phyloP scores from a whole-genome alignment of 345 rosid genomes.

The Pseudoturritis turrita region DNA sequence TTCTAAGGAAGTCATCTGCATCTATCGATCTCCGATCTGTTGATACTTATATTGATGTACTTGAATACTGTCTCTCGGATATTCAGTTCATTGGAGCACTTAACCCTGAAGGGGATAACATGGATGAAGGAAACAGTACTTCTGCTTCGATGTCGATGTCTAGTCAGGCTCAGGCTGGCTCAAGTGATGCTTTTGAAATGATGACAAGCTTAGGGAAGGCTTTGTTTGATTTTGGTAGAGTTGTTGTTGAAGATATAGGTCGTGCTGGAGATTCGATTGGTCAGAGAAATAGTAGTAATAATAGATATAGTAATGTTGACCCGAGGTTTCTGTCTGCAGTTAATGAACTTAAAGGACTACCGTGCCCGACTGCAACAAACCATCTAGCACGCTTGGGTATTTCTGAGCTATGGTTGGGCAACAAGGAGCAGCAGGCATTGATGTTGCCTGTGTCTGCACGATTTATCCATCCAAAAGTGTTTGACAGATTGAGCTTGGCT shows the following conservation, averaged over 20 bases:
- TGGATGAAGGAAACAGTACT: conserved; percentile 36
- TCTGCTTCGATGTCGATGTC: conserved; percentile 34
- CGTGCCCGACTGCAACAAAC: conserved; percentile 82
- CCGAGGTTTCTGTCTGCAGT: conserved; percentile 45
- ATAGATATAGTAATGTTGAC: conserved; percentile 38
- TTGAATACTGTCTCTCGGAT: conserved; percentile 90
- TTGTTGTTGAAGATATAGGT: conserved; percentile 91
- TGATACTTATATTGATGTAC: conserved; percentile 83
- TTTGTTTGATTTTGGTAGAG: conserved; percentile 87
- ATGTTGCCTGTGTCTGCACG: conserved; percentile 72
- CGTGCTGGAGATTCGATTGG: conserved; percentile 48
- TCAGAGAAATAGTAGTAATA: conserved; percentile 34
- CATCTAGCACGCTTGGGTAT: conserved; percentile 60
- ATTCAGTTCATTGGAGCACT: conserved; percentile 48
- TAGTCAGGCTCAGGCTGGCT: conserved; percentile 50
- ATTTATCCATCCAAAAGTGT: conserved; percentile 71
- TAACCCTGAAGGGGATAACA: conserved; percentile 27
- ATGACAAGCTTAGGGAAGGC: conserved; percentile 88
- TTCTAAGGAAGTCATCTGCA: conserved; percentile 54
- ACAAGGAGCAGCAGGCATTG: conserved; percentile 73
- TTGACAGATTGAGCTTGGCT: conserved; percentile 63
- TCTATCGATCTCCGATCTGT: conserved; percentile 75
- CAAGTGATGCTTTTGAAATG: conserved; percentile 96
- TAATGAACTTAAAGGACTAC: conserved; percentile 71
- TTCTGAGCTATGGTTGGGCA: conserved; percentile 81